These are phyloP conservation scores for Epicoccum nigrum DNA, from an alignment of 2,329 filamentous ascomycete genomes.

Conservation along the genomic window DNA sequence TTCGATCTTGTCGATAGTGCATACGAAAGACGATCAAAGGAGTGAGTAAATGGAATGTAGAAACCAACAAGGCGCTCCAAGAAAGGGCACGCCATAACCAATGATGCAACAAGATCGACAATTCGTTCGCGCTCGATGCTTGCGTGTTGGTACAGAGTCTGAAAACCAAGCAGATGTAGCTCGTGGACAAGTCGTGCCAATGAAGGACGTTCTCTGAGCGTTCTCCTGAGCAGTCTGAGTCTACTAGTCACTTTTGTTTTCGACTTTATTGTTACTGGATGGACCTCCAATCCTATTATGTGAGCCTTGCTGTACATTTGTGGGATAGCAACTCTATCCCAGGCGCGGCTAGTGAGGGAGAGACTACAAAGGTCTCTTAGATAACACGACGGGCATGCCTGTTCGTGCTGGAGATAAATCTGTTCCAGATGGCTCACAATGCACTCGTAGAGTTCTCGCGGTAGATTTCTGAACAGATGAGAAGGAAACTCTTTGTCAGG, in stretches of 20 bases:
- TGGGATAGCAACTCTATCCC: conserved; percentile 57
- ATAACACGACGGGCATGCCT: conserved; percentile 60
- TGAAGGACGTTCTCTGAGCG: conserved; percentile 57
- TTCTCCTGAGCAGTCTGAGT: conserved; percentile 61
- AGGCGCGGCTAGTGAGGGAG: conserved; percentile 61
- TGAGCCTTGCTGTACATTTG: conserved; percentile 58
- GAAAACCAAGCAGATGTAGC: conserved; percentile 59
- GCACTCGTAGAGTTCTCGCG: conserved; percentile 61
- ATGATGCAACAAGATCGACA: conserved; percentile 59
- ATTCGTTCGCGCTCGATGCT: conserved; percentile 56
- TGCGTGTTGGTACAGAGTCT: conserved; percentile 46
- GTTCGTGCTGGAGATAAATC: conserved; percentile 46
- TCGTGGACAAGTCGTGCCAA: conserved; percentile 61
- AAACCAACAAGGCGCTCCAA: conserved; percentile 62
- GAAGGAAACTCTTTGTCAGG: conserved; percentile 27
- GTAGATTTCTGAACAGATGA: conserved; percentile 55
- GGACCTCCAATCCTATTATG: conserved; percentile 53
- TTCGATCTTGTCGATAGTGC: conserved; percentile 61
- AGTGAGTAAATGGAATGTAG: conserved; percentile 58
- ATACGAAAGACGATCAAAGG: conserved; percentile 61
- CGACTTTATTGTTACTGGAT: conserved; percentile 42
- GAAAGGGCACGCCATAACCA: conserved; percentile 65
- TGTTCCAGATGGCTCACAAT: conserved; percentile 59
- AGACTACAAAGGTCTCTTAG: conserved; percentile 61
- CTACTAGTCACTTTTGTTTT: conserved; percentile 57